Evolutionary conservation across 352 stramenopile species (phyloP).

Genomic region (Pythium volutum): DNA sequence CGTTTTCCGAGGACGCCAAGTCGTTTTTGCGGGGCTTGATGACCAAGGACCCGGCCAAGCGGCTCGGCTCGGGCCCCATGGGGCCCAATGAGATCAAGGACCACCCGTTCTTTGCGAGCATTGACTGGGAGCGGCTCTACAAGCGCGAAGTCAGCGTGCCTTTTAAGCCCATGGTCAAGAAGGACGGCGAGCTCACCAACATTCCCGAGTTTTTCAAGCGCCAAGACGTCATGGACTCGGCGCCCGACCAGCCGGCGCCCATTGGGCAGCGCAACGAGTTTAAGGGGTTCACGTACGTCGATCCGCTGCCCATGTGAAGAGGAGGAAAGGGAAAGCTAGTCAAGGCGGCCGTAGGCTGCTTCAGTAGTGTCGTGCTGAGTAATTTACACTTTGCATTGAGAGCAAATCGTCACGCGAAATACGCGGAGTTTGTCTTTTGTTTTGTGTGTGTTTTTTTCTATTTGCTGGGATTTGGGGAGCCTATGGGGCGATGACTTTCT

Average conservation of each 20-base stretch:
- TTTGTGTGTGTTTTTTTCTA: too few relatives aligned
- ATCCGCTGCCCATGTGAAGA: constrained; percentile 53
- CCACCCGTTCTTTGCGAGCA: constrained; percentile 73
- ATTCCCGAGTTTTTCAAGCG: constrained; percentile 83
- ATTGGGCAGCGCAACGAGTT: constrained; percentile 73
- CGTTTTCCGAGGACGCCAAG: constrained; percentile 72
- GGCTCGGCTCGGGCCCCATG: constrained; percentile 63
- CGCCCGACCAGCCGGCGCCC: constrained; percentile 43
- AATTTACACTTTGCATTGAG: too few relatives aligned
- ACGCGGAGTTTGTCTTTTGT: background rate
- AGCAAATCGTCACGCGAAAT: too few relatives aligned
- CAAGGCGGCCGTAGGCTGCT: background rate
- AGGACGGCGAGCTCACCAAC: constrained; percentile 70
- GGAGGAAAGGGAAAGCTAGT: background rate
- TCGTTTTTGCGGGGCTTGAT: constrained; percentile 72
- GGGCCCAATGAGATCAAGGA: constrained; percentile 80
- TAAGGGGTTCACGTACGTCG: constrained; percentile 75
- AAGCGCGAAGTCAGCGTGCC: constrained; percentile 64
- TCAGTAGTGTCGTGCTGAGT: too few relatives aligned
- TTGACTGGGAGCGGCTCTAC: constrained; percentile 83
- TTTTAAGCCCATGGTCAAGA: constrained; percentile 64
- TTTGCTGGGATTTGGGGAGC: too few relatives aligned
- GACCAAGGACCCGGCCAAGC: constrained; percentile 69
- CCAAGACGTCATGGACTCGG: constrained; percentile 72
- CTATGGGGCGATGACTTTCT: too few relatives aligned